These are phyloP conservation scores for Monosporascus sp. DNA, from an alignment of 2,329 filamentous ascomycete species.

Conservation along the genomic window DNA sequence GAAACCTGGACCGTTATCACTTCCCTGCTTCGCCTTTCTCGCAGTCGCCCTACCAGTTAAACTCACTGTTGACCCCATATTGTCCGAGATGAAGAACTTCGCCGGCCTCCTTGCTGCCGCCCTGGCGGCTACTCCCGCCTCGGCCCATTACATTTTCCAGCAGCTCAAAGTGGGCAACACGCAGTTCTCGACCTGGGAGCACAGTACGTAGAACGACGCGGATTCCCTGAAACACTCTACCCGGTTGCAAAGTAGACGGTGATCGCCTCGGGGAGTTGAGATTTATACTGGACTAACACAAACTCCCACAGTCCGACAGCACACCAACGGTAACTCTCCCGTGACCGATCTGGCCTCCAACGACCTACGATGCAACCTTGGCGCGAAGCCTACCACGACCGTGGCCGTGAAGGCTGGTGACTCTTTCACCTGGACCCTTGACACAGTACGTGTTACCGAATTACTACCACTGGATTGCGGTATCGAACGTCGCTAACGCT, in stretches of 20 bases:
- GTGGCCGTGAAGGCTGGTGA: conserved; percentile 32
- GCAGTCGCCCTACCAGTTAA: too few relatives aligned
- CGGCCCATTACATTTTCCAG: conserved; percentile 39
- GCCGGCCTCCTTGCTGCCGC: conserved; percentile 23
- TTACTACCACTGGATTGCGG: neutral
- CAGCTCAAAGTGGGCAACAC: conserved; percentile 28
- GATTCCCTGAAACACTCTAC: too few relatives aligned
- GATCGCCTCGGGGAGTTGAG: too few relatives aligned
- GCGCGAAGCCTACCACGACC: conserved; percentile 28
- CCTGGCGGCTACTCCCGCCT: conserved; percentile 27
- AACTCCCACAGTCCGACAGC: conserved; percentile 32
- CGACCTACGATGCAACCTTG: conserved; percentile 39
- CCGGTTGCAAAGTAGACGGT: too few relatives aligned
- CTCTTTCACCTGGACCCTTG: conserved; percentile 33
- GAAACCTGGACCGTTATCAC: too few relatives aligned
- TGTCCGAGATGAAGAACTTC: conserved; percentile 26
- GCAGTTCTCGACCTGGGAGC: conserved; percentile 30
- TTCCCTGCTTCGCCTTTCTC: too few relatives aligned
- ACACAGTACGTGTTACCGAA: conserved; percentile 19
- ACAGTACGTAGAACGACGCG: conserved; percentile 21
- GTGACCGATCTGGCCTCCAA: conserved; percentile 37
- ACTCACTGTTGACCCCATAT: neutral
- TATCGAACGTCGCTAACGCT: neutral
- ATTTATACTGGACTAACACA: neutral
- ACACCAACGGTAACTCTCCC: conserved; percentile 45